These are phyloP conservation scores for Keithomyces neogunnii DNA, from an alignment of 2,329 filamentous ascomycete genomes.

Conservation along the genomic window DNA sequence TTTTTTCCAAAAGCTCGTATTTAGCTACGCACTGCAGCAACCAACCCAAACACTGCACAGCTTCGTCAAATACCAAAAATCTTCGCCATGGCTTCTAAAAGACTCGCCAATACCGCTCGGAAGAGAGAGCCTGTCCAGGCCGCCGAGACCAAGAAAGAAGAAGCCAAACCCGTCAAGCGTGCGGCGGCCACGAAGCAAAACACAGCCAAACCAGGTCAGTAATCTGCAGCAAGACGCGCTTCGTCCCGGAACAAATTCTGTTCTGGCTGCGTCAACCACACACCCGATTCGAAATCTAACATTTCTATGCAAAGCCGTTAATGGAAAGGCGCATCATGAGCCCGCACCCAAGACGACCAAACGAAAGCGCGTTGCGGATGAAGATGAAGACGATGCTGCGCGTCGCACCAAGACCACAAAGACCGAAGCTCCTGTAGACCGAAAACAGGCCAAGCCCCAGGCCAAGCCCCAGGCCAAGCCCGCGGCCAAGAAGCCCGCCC, in stretches of 20 bases:
- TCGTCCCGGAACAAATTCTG: neutral
- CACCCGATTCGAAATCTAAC: neutral
- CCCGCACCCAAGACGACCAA: constrained; percentile 3
- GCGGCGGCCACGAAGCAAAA: constrained; percentile 1
- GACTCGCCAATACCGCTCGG: constrained; percentile 1
- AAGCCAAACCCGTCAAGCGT: constrained; percentile 3
- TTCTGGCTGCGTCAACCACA: neutral
- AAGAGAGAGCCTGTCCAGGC: constrained; percentile 1
- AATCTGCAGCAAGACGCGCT: neutral
- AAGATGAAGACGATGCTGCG: constrained; percentile 2
- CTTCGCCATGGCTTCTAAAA: constrained; percentile 7
- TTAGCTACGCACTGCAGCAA: neutral
- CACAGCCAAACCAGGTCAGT: constrained; percentile 7
- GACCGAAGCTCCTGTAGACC: constrained; percentile 1
- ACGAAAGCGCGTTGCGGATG: constrained; percentile 8
- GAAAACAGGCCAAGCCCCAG: constrained; percentile 2
- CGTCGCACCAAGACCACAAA: constrained; percentile 6
- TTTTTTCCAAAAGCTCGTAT: neutral
- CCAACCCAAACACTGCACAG: neutral
- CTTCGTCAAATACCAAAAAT: neutral
- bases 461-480: constrained; percentile 3
- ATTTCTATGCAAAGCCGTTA: neutral
- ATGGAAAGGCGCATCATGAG: constrained; percentile 1
- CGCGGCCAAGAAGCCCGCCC: constrained; percentile 2
- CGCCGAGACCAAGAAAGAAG: neutral